A percentile compares a stretch with the other conserved stretches of the same genome.
phyloP scores from a whole-genome alignment of 495 filamentous ascomycete species.

The Daldinia loculata region DNA sequence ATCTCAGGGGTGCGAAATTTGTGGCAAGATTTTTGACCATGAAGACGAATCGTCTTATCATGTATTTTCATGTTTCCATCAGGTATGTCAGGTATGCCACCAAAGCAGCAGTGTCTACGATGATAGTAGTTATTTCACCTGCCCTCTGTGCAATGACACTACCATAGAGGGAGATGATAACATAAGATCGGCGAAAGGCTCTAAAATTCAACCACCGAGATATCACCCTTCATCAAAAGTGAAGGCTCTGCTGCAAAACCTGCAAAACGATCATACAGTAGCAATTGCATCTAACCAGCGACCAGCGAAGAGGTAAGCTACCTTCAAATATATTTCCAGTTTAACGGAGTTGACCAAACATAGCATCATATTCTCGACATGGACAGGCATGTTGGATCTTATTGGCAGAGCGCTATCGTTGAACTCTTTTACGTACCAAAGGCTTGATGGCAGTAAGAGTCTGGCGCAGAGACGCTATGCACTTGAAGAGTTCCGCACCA shows the following conservation, averaged over 20 bases:
- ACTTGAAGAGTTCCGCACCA: slow-evolving; percentile 47
- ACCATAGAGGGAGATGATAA: background rate
- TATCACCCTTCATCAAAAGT: slow-evolving; percentile 30
- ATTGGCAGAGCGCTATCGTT: slow-evolving; percentile 16
- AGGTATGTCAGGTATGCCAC: slow-evolving; percentile 14
- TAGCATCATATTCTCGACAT: slow-evolving; percentile 24
- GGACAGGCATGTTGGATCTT: slow-evolving; percentile 30
- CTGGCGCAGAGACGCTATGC: slow-evolving; percentile 45
- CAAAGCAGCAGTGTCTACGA: background rate
- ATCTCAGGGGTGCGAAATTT: slow-evolving; percentile 3
- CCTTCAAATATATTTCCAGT: background rate
- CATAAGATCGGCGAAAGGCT: no score
- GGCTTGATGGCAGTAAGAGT: slow-evolving; percentile 40
- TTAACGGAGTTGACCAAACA: background rate
- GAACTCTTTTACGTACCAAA: slow-evolving; percentile 21
- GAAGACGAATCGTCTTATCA: slow-evolving; percentile 7
- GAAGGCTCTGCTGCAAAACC: slow-evolving; percentile 20
- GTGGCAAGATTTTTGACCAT: background rate
- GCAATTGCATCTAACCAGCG: background rate
- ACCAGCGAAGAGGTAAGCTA: slow-evolving; percentile 21
- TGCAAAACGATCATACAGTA: slow-evolving; percentile 1
- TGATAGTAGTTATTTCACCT: background rate
- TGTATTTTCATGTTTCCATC: slow-evolving; percentile 19
- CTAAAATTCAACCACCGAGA: background rate
- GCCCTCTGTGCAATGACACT: slow-evolving; percentile 12